These are phyloP conservation scores for Ogataea sp. DNA, from an alignment of 805 yeast species.

Conservation along the genomic window DNA sequence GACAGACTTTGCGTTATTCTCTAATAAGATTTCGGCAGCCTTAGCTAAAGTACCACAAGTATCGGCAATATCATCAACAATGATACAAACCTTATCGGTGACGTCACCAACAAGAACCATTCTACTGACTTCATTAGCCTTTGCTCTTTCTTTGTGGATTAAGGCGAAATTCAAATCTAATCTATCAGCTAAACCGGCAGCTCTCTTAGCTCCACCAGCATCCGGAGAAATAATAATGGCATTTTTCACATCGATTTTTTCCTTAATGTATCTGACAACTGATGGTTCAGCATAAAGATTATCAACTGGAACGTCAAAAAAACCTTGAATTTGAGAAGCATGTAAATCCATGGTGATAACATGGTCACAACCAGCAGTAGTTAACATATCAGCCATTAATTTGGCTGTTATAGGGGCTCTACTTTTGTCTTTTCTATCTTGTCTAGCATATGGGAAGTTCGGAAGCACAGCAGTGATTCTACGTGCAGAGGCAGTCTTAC, in stretches of 20 bases:
- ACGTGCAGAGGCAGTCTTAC: conserved; percentile 76
- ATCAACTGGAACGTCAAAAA: conserved; percentile 77
- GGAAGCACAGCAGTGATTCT: conserved; percentile 79
- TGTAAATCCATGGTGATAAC: conserved; percentile 84
- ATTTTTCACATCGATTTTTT: conserved; percentile 45
- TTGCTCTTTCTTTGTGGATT: conserved; percentile 77
- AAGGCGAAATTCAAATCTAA: conserved; percentile 75
- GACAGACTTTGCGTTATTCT: conserved; percentile 62
- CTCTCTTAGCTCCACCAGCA: conserved; percentile 88
- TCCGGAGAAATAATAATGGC: conserved; percentile 81
- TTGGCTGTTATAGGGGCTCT: conserved; percentile 85
- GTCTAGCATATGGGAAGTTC: conserved; percentile 83
- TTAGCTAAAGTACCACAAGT: conserved; percentile 82
- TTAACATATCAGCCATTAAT: conserved; percentile 72
- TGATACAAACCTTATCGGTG: conserved; percentile 61
- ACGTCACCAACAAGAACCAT: conserved; percentile 88
- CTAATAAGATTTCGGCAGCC: conserved; percentile 69
- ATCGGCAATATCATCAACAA: conserved; percentile 87
- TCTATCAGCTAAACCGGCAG: conserved; percentile 77
- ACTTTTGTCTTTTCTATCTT: conserved; percentile 77
- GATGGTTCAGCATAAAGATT: conserved; percentile 80
- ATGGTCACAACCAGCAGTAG: conserved; percentile 81
- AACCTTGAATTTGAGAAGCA: conserved; percentile 87
- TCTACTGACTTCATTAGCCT: conserved; percentile 75
- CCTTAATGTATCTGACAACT: conserved; percentile 67